These are phyloP conservation scores for Suillus occidentalis DNA, from an alignment of 768 basidiomycete species.

Conservation along the genomic window DNA sequence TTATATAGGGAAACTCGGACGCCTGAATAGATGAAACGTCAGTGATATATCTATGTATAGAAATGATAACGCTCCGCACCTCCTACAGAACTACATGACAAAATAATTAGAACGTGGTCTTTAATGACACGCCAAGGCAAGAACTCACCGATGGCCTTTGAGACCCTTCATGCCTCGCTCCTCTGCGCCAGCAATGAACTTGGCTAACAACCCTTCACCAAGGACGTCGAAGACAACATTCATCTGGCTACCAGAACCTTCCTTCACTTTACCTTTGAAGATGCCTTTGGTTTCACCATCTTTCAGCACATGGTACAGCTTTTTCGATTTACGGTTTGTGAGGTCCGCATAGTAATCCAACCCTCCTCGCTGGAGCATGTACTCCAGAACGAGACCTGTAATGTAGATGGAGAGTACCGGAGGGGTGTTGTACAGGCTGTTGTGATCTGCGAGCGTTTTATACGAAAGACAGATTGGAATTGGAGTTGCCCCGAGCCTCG, in stretches of 20 bases:
- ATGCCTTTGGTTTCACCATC: constrained; percentile 72
- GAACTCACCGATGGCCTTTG: constrained; percentile 86
- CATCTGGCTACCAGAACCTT: constrained; percentile 89
- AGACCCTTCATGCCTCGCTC: constrained; percentile 77
- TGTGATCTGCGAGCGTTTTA: constrained; percentile 74
- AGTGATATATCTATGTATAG: constrained; percentile 1
- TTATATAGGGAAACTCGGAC: constrained; percentile 89
- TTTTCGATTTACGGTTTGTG: constrained; percentile 73
- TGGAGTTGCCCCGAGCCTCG: constrained; percentile 65
- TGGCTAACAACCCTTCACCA: constrained; percentile 69
- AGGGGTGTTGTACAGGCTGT: constrained; percentile 90
- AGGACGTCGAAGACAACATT: constrained; percentile 85
- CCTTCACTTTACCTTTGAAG: constrained; percentile 68
- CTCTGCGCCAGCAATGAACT: constrained; percentile 82
- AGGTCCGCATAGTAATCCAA: constrained; percentile 60
- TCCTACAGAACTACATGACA: constrained; percentile 50
- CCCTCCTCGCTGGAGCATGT: constrained; percentile 66
- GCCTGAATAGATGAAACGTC: constrained; percentile 38
- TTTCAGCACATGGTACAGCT: constrained; percentile 71
- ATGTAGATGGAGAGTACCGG: constrained; percentile 91
- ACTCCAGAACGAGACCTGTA: constrained; percentile 77
- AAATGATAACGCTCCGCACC: constrained; percentile 27
- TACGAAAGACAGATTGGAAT: constrained; percentile 83
- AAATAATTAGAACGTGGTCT: not conserved
- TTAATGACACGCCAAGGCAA: not conserved